A percentile compares a stretch with the other conserved stretches of the same genome.
phyloP scores from a whole-genome alignment of 2,329 filamentous ascomycete species.

The Exophiala aquamarina region DNA sequence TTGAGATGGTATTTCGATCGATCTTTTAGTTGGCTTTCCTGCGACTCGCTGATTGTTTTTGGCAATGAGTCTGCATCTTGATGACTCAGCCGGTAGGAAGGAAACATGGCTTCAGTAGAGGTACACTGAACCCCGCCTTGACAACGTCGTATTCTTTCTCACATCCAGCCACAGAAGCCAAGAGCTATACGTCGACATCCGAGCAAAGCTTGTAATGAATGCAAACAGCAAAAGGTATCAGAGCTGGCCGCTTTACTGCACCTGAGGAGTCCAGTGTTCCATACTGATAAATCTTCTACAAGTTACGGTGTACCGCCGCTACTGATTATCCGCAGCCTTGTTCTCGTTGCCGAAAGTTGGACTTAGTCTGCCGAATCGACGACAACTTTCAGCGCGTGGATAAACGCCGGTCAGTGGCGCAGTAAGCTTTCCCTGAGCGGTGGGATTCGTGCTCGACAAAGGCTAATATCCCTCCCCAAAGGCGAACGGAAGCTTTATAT shows the following conservation, averaged over 20 bases:
- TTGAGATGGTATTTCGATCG: no score
- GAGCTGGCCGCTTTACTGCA: neutral
- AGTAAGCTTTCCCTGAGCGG: neutral
- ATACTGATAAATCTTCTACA: neutral
- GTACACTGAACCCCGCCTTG: neutral
- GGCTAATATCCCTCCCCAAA: constrained; percentile 24
- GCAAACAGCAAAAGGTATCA: constrained; percentile 41
- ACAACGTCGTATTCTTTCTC: neutral
- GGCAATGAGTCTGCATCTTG: no score
- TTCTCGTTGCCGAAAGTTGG: constrained; percentile 36
- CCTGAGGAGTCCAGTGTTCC: neutral
- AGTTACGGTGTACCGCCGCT: constrained; percentile 35
- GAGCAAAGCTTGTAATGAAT: constrained; percentile 40
- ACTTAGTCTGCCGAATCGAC: constrained; percentile 36
- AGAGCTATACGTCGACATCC: constrained; percentile 1
- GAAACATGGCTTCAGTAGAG: neutral
- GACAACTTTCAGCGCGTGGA: constrained; percentile 42
- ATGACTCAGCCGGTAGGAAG: no score
- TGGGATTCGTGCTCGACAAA: constrained; percentile 21
- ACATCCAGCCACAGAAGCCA: neutral
- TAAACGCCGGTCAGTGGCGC: constrained; percentile 36
- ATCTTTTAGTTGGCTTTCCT: no score
- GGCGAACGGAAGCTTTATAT: constrained; percentile 24
- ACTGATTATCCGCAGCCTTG: constrained; percentile 36
- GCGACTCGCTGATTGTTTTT: no score